A percentile compares a stretch with the other conserved stretches of the same genome.
phyloP scores from a whole-genome alignment of 2,329 filamentous ascomycete genomes.

The Neospermospora avenae region DNA sequence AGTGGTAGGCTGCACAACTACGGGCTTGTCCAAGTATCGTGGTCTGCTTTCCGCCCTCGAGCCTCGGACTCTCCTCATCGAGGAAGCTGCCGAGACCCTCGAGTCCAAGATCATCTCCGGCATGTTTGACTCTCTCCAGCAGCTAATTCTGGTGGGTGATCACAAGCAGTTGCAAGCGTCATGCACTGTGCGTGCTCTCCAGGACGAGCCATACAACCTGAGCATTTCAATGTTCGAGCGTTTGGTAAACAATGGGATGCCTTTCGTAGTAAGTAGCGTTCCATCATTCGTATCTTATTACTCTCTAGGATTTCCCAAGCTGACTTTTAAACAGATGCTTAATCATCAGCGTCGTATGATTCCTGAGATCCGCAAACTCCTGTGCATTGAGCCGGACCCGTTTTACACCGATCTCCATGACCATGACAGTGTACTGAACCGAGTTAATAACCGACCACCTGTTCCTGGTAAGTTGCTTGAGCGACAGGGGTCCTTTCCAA shows the following conservation, averaged over 20 bases:
- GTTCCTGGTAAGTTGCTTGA: slow-evolving; percentile 44
- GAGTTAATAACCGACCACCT: slow-evolving; percentile 47
- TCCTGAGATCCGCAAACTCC: slow-evolving; percentile 60
- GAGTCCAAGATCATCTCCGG: slow-evolving; percentile 55
- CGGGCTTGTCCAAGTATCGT: slow-evolving; percentile 67
- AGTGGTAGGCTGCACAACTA: slow-evolving; percentile 52
- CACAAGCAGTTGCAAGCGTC: slow-evolving; percentile 65
- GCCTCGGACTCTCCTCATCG: slow-evolving; percentile 62
- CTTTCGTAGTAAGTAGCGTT: slow-evolving; percentile 43
- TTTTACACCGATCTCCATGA: slow-evolving; percentile 60
- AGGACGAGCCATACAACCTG: slow-evolving; percentile 55
- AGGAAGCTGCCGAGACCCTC: slow-evolving; percentile 63
- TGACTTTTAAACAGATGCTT: slow-evolving; percentile 39
- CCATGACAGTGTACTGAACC: slow-evolving; percentile 52
- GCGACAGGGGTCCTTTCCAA: no score
- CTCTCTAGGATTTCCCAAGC: no score
- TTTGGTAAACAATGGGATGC: slow-evolving; percentile 55
- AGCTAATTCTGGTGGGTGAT: slow-evolving; percentile 66
- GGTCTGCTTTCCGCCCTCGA: slow-evolving; percentile 56
- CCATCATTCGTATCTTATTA: no score
- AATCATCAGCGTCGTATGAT: slow-evolving; percentile 64
- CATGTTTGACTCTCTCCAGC: slow-evolving; percentile 59
- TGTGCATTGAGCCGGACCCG: slow-evolving; percentile 42
- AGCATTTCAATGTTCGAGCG: slow-evolving; percentile 68
- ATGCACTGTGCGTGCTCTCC: slow-evolving; percentile 52